A percentile compares a stretch with the other conserved stretches of the same genome.
These are phyloP conservation scores for Isatis lusitanica DNA, from an alignment of 441 rosid genomes.

Conservation along the genomic window DNA sequence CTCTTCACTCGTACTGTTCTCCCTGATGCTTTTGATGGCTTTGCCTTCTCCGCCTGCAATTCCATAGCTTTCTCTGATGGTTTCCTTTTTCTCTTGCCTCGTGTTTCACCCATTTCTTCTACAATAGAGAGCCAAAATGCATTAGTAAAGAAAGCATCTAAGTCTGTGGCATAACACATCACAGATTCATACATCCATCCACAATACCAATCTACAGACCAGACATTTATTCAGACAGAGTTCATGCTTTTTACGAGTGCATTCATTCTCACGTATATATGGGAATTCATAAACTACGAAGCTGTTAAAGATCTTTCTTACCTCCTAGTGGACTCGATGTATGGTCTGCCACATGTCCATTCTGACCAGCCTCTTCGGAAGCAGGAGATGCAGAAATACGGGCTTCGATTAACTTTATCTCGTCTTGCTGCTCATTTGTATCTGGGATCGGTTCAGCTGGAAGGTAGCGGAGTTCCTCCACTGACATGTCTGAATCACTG, in stretches of 20 bases:
- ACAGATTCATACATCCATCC: slow-evolving; percentile 1
- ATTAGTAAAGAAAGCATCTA: slow-evolving; percentile 20
- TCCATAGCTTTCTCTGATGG: slow-evolving; percentile 97
- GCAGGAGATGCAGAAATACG: slow-evolving; percentile 77
- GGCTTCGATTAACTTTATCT: slow-evolving; percentile 63
- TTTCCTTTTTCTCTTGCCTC: slow-evolving; percentile 72
- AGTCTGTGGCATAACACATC: slow-evolving; percentile 1
- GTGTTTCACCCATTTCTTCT: slow-evolving; percentile 79
- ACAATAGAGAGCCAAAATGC: slow-evolving; percentile 33
- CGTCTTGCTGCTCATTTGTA: slow-evolving; percentile 65
- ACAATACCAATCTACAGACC: slow-evolving; percentile 14
- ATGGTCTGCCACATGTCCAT: slow-evolving; percentile 61
- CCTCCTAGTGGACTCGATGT: slow-evolving; percentile 82
- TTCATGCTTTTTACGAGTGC: background rate
- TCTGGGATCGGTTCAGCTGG: slow-evolving; percentile 90
- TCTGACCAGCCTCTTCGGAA: slow-evolving; percentile 77
- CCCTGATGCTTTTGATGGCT: slow-evolving; percentile 67
- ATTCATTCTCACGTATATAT: background rate
- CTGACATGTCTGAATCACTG: slow-evolving; percentile 95
- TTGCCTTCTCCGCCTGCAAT: slow-evolving; percentile 94
- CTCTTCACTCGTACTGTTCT: slow-evolving; percentile 57
- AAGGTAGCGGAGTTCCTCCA: slow-evolving; percentile 89
- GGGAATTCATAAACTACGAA: background rate
- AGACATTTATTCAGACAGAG: background rate
- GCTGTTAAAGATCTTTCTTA: slow-evolving; percentile 35